Percentiles rank a stretch among this genome's conserved stretches.
phyloP scores from a whole-genome alignment of 2,329 filamentous ascomycete species.

The Aspergillus bombycis region DNA sequence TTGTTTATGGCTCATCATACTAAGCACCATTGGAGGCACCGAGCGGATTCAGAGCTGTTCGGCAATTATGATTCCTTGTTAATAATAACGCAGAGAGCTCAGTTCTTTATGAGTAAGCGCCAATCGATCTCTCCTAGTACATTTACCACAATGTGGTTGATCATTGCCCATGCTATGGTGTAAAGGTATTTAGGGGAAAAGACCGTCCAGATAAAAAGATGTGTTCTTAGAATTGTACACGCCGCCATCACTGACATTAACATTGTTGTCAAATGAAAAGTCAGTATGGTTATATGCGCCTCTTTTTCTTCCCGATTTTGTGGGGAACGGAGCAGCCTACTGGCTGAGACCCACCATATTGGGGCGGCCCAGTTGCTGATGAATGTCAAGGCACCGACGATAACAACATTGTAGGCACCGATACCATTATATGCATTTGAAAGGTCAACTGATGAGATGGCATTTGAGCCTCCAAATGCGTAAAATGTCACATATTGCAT shows the following conservation, averaged over 20 bases:
- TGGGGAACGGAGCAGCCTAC: conserved; percentile 37
- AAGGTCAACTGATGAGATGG: conserved; percentile 92
- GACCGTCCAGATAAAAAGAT: conserved; percentile 98
- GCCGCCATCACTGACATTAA: conserved; percentile 81
- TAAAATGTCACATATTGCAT: conserved; percentile 86
- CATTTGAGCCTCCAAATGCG: conserved; percentile 85
- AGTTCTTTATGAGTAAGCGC: conserved; percentile 5
- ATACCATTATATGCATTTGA: conserved; percentile 96
- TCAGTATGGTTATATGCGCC: conserved; percentile 64
- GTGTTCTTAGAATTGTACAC: conserved; percentile 79
- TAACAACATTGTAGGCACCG: conserved; percentile 74
- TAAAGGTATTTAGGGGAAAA: conserved; percentile 97
- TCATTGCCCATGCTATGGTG: conserved; percentile 82
- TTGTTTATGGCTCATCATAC: not conserved
- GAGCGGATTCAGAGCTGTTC: not conserved
- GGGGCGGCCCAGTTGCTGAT: conserved; percentile 88
- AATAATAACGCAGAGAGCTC: not conserved
- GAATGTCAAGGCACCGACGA: conserved; percentile 83
- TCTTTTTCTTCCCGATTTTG: conserved; percentile 35
- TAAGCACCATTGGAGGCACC: not conserved
- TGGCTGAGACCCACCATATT: conserved; percentile 79
- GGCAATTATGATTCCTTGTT: not conserved
- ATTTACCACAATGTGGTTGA: conserved; percentile 77
- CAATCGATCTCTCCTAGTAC: conserved; percentile 56
- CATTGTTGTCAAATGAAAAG: conserved; percentile 68